Evolutionary conservation across 768 basidiomycete species (phyloP), one percentile per base, ranked within the genome.

Genomic region (Tylopilus plumbeoviolaceoides): DNA sequence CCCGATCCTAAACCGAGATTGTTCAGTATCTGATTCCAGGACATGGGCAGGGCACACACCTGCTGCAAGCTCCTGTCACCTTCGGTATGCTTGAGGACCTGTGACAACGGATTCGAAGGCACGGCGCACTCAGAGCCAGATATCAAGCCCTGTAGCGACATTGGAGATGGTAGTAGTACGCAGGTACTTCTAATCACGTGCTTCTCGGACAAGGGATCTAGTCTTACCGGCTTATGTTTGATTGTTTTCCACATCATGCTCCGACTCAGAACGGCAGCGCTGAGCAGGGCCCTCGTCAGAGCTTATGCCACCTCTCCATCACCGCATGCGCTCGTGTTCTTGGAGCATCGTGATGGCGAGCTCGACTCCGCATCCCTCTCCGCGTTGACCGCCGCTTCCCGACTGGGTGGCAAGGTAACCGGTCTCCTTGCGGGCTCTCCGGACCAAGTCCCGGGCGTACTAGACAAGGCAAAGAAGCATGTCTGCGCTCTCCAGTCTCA

Each of bases 61-160:
- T 90, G 85, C 63, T 95, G 92, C 27, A 95, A 68, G 68, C 90
- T 93, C 50, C 87, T 83, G 72, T 97, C 94, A 1, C 83, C 84
- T 53, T 93, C 91, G 9, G 91, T 83, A 63, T 95, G 89, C 67
- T 97, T 95, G 48, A 94, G 77, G 23, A 98, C 86, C 60, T 91
- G 87, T 3, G 89, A 83, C 23, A 98, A 75, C 3, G 95, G 94
- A 66, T 97, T 98, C 45, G 86, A 77, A 1, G 85, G 75, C 18
- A 84, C 80, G 12, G 87, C 88, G 70, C 94, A 97, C 72, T 98
- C 95, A 41, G 92, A 80, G 52, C 92, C 94, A 53, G 91, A 92
- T 55, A 93, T 81, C 38, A 93, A 75, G 51, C 84, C 78, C 73
- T 88, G 86, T 50, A 91, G 75, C 21, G 88, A 87, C 87, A 89